These are phyloP conservation scores for Juncus effusus DNA, from an alignment of 176 grass and related monocot species.

Conservation along the genomic window DNA sequence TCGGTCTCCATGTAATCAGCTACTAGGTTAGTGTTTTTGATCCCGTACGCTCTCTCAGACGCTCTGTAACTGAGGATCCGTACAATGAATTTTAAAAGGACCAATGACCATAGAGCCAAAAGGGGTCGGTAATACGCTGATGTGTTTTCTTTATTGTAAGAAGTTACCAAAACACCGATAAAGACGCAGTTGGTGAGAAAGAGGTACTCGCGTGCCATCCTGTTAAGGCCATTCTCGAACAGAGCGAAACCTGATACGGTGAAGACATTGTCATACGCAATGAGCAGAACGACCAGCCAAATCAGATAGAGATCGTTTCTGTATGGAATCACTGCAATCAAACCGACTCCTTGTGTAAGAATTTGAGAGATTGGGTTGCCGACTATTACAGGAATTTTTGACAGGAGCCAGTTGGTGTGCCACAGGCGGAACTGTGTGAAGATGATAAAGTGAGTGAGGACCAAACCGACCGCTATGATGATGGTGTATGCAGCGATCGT, in stretches of 20 bases:
- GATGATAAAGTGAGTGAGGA: not conserved
- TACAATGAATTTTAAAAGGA: constrained; percentile 28
- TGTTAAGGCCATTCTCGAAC: not conserved
- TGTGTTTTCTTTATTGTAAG: not conserved
- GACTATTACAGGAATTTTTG: not conserved
- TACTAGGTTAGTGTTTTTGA: constrained; percentile 22
- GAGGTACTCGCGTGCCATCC: not conserved
- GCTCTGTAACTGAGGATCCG: constrained; percentile 26
- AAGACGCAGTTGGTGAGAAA: not conserved
- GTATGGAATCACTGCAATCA: not conserved
- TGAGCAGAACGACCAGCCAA: constrained; percentile 5
- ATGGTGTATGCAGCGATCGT: not conserved
- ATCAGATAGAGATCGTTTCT: constrained; percentile 12
- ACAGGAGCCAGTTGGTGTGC: constrained; percentile 10
- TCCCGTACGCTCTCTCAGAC: constrained; percentile 22
- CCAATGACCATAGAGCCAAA: constrained; percentile 34
- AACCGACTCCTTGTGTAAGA: not conserved
- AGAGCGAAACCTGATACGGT: not conserved
- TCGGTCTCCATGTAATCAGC: constrained; percentile 45
- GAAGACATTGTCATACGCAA: constrained; percentile 6
- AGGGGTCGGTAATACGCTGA: constrained; percentile 27
- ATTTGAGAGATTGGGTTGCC: not conserved
- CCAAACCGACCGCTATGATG: not conserved
- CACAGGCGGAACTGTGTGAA: constrained; percentile 14
- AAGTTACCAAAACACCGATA: not conserved